A percentile compares a stretch with the other conserved stretches of the same genome.
These are phyloP conservation scores for Pisolithus marmoratus DNA, from an alignment of 768 basidiomycete species.

Conservation along the genomic window DNA sequence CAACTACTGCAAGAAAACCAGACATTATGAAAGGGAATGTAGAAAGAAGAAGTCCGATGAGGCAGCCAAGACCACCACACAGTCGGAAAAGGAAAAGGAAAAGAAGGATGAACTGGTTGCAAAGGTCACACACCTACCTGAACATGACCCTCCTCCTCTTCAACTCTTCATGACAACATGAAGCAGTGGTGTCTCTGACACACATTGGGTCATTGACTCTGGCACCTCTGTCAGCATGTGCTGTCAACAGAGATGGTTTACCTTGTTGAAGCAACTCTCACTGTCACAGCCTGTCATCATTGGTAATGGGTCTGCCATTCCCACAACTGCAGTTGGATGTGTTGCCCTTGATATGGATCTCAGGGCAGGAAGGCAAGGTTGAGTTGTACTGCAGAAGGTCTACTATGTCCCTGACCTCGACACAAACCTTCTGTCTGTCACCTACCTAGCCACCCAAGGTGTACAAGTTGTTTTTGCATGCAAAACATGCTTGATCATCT, in stretches of 20 bases:
- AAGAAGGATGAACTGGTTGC: neutral
- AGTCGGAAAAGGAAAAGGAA: neutral
- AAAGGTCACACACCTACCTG: neutral
- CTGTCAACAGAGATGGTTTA: neutral
- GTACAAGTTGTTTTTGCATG: neutral
- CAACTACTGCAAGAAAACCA: neutral
- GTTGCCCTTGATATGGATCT: neutral
- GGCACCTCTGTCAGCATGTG: constrained; percentile 1
- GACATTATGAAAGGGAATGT: neutral
- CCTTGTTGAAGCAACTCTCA: neutral
- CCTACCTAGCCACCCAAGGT: neutral
- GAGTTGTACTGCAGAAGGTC: neutral
- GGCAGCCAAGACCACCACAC: neutral
- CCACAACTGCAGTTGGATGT: neutral
- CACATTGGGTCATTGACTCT: constrained; percentile 2
- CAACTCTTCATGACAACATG: neutral
- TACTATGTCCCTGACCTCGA: constrained; percentile 15
- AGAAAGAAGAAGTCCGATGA: neutral
- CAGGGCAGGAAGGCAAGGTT: neutral
- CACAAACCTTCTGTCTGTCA: constrained; percentile 14
- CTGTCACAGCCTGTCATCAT: neutral
- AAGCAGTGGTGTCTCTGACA: neutral
- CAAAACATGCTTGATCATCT: neutral
- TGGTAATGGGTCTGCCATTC: neutral
- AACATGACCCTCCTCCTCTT: neutral